Percentiles rank a stretch among this genome's conserved stretches.
These are phyloP conservation scores for Dothidotthia symphoricarpi DNA, from an alignment of 2,329 filamentous ascomycete species.

Conservation along the genomic window DNA sequence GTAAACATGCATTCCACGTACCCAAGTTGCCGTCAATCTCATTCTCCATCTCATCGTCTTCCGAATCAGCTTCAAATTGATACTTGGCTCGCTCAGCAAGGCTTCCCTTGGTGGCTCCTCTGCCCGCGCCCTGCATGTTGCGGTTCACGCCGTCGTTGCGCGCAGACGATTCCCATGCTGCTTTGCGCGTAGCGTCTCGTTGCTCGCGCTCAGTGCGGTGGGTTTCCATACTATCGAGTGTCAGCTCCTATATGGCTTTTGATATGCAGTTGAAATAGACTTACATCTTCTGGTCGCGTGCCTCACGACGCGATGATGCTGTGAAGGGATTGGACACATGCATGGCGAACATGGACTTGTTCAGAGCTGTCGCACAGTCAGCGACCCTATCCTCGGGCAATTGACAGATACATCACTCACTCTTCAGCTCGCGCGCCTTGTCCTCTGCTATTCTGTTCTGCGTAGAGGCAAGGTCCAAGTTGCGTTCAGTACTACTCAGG, in stretches of 20 bases:
- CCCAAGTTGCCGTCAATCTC: conserved; percentile 46
- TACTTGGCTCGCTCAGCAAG: conserved; percentile 37
- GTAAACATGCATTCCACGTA: conserved; percentile 25
- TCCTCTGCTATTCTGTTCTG: conserved; percentile 78
- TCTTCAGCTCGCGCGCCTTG: conserved; percentile 79
- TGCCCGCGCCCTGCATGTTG: conserved; percentile 13
- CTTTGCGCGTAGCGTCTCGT: conserved; percentile 56
- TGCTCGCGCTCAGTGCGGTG: conserved; percentile 57
- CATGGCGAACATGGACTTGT: conserved; percentile 87
- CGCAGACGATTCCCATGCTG: conserved; percentile 45
- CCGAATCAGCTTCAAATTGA: conserved; percentile 36
- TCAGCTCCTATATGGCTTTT: background rate
- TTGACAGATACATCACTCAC: conserved; percentile 4
- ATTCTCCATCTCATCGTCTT: conserved; percentile 65
- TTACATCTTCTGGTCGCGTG: conserved; percentile 57
- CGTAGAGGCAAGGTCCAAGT: conserved; percentile 75
- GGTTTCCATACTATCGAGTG: conserved; percentile 62
- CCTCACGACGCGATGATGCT: conserved; percentile 51
- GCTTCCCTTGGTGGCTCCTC: conserved; percentile 17
- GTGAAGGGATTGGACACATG: conserved; percentile 66
- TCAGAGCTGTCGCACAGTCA: conserved; percentile 51
- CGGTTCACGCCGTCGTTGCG: conserved; percentile 26
- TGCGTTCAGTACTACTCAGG: conserved; percentile 56
- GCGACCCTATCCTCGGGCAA: background rate
- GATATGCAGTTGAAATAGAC: conserved; percentile 58